phyloP scores from a whole-genome alignment of 352 stramenopile genomes.

The Globisporangium megalacanthum region DNA sequence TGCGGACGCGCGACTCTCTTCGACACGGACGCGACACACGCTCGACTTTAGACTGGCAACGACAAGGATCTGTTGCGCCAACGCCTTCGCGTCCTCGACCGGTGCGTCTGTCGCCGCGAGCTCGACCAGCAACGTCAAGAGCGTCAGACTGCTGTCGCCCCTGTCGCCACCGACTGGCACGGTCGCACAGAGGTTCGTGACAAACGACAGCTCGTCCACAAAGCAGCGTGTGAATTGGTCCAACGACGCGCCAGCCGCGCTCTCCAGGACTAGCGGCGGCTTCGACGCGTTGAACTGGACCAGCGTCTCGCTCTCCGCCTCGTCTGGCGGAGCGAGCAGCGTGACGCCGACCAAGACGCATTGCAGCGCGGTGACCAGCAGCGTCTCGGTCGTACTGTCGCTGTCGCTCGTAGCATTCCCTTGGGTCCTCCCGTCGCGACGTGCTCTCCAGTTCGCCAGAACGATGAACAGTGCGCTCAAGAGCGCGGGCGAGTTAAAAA shows the following conservation, averaged over 20 bases:
- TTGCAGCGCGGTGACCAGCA: slow-evolving; percentile 49
- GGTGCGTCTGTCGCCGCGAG: slow-evolving; percentile 6
- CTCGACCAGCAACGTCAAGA: slow-evolving; percentile 6
- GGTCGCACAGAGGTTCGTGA: slow-evolving; percentile 29
- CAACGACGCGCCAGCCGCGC: slow-evolving; percentile 1
- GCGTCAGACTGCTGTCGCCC: background rate
- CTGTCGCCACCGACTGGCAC: slow-evolving; percentile 1
- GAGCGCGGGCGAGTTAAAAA: slow-evolving; percentile 47
- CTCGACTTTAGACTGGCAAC: slow-evolving; percentile 12
- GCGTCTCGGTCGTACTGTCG: slow-evolving; percentile 32
- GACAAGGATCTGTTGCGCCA: slow-evolving; percentile 9
- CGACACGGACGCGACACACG: slow-evolving; percentile 3
- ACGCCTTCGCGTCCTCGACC: slow-evolving; percentile 4
- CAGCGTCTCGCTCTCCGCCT: slow-evolving; percentile 1
- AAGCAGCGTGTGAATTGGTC: slow-evolving; percentile 29
- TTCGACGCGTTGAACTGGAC: slow-evolving; percentile 3
- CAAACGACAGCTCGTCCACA: slow-evolving; percentile 24
- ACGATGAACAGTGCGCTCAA: slow-evolving; percentile 35
- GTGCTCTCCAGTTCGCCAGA: slow-evolving; percentile 31
- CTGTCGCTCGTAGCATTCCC: slow-evolving; percentile 1
- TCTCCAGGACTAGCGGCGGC: background rate
- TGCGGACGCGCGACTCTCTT: background rate
- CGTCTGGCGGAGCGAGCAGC: slow-evolving; percentile 11
- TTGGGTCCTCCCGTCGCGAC: slow-evolving; percentile 2
- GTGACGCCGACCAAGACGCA: slow-evolving; percentile 45